These are phyloP conservation scores for Gracilariopsis chorda DNA, from an alignment of 23 red algal genomes.

Conservation along the genomic window DNA sequence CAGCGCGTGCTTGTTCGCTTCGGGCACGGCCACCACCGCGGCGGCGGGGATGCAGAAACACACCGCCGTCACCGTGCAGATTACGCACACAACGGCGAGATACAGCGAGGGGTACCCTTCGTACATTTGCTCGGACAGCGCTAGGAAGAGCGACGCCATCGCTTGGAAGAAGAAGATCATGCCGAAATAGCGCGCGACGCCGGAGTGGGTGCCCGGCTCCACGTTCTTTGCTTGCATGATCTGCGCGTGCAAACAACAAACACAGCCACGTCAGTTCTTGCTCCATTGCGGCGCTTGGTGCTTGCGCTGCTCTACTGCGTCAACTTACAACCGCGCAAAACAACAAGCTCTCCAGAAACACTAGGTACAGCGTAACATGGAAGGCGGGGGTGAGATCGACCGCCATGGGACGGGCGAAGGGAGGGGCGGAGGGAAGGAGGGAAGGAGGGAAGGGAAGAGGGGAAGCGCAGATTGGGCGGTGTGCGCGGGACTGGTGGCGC, in stretches of 20 bases:
- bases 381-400: constrained; percentile 66
- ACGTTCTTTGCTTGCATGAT: constrained; percentile 75
- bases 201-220: constrained; percentile 83
- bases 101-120: constrained; percentile 29
- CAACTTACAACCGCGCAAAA: constrained; percentile 82
- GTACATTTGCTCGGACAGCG: constrained; percentile 35
- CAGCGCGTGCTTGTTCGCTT: constrained; percentile 22
- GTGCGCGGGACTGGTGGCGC: background rate
- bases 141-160: constrained; percentile 34
- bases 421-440: background rate
- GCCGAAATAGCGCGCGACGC: constrained; percentile 75
- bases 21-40: constrained; percentile 66
- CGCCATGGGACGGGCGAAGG: constrained; percentile 9
- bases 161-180: constrained; percentile 77
- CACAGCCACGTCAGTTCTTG: background rate
- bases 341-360: constrained; percentile 68
- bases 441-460: background rate
- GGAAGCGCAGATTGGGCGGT: background rate
- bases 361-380: constrained; percentile 35
- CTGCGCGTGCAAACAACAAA: background rate
- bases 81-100: constrained; percentile 19
- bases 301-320: background rate
- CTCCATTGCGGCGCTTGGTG: background rate
- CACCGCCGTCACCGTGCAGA: constrained; percentile 25
- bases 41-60: constrained; percentile 62